phyloP scores from a whole-genome alignment of 1,284 basidiomycete genomes.

The Ustilago nuda region DNA sequence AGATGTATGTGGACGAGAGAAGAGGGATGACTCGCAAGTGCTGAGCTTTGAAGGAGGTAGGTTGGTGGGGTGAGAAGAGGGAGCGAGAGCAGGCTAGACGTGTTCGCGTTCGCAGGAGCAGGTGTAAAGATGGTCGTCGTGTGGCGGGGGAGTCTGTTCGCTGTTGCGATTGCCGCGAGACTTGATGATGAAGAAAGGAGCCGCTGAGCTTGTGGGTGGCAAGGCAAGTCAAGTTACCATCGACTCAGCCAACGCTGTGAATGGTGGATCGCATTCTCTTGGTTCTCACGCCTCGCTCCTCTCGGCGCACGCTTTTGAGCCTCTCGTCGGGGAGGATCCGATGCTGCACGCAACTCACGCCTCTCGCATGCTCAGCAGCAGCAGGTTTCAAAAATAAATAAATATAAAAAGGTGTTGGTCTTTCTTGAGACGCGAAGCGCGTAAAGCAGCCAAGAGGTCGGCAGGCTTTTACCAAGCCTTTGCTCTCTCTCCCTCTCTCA shows the following conservation, averaged over 20 bases:
- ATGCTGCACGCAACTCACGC: not conserved
- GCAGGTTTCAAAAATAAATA: constrained; percentile 4
- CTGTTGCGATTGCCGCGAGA: not conserved
- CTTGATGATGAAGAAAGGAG: not conserved
- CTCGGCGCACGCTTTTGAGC: constrained; percentile 5
- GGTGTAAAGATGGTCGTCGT: not conserved
- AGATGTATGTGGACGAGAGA: not conserved
- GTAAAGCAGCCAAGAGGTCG: constrained; percentile 16
- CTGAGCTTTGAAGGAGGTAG: not conserved
- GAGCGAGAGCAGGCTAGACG: not conserved
- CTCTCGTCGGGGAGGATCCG: constrained; percentile 12
- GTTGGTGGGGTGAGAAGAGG: not conserved
- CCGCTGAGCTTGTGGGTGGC: not conserved
- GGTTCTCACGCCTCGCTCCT: constrained; percentile 9
- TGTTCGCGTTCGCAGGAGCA: not conserved
- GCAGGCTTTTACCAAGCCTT: constrained; percentile 18
- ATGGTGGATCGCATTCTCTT: not conserved
- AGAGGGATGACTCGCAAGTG: not conserved
- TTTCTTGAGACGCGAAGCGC: constrained; percentile 26
- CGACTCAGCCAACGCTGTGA: constrained; percentile 13
- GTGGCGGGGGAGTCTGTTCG: not conserved
- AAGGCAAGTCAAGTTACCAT: not conserved
- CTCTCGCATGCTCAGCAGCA: constrained; percentile 5
- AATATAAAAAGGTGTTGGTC: constrained; percentile 28
- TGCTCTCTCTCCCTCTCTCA: not conserved